Base-by-base conservation (phyloP, 2,329 filamentous ascomycete genomes). In the Corniculantispora saksenae region DNA sequence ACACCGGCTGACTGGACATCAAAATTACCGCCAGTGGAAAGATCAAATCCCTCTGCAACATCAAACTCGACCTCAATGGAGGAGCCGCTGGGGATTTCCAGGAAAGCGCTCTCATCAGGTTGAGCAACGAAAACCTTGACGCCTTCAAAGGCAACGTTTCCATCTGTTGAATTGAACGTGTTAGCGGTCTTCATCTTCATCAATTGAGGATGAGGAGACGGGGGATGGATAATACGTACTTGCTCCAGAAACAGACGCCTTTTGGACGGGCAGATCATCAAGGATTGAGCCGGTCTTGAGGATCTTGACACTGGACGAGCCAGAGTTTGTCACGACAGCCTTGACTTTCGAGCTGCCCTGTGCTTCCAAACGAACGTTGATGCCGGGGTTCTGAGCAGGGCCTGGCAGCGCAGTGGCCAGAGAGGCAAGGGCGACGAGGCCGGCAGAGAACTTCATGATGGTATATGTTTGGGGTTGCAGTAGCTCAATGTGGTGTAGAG, bases 1-100 rank as follows among this genome's bases (percentile, higher is more conserved):
- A 79, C 77, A 13, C 87, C 87, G 21, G 76, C 75, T 3, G 85
- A 81, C 63, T 81, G 78, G 56, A 90, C 74, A 59, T 82, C 82
- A 70, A 86, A 85, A 21, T 58, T n/a, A 32, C 55, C 55, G 21
- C 55, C 55, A 19, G 43, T 58, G 55, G 55, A 58, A 19, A 80
- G 76, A 64, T 83, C 80, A 72, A 85, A 83, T 3, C 82, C 77
- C 71, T 82, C 77, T 29, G 81, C 83, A 53, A 82, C 77, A 68
- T 86, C 82, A 63, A 85, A 82, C 53, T 78, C 79, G 38, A 81
- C 73, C 67, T 81, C 79, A 67, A 85, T 77, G 17, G 81, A 80
- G 72, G 83, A 74, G 59, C 77, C 77, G n/a, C 77, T 74, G 7
- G 71, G 74, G 63, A 86, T 77, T 29, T 77, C 74, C 67, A 80